Conservation (phyloP, 2,329 filamentous ascomycete species). For the Dothidotthia symphoricarpi region DNA sequence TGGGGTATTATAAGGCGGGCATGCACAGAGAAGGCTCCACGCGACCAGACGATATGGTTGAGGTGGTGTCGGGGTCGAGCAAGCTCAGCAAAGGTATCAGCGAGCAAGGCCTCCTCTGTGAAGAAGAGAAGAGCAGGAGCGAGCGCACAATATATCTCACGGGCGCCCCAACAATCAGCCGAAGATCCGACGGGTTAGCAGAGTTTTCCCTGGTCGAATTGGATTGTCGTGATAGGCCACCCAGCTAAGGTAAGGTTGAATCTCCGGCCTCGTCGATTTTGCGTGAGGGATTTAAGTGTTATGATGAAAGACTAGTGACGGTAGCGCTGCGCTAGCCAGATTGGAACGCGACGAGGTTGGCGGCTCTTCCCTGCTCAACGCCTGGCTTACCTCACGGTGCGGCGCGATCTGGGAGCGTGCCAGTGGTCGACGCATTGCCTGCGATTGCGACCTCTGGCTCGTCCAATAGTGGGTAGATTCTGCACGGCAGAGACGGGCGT, state of each 20-base stretch:
- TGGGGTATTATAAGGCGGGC: constrained; percentile 18
- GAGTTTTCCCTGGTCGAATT: too few relatives aligned
- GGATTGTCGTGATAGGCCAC: constrained; percentile 10
- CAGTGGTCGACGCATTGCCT: too few relatives aligned
- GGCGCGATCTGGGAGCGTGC: too few relatives aligned
- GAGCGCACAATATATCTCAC: constrained; percentile 26
- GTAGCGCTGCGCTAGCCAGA: too few relatives aligned
- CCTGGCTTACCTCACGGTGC: too few relatives aligned
- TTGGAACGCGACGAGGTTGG: too few relatives aligned
- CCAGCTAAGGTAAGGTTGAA: constrained; percentile 13
- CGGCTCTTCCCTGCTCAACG: too few relatives aligned
- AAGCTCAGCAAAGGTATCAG: constrained; percentile 28
- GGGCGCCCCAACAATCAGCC: constrained; percentile 25
- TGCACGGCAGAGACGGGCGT: constrained; percentile 1
- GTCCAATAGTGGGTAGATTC: too few relatives aligned
- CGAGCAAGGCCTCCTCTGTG: constrained; percentile 33
- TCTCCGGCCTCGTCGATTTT: constrained; percentile 4
- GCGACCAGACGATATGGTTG: constrained; percentile 18
- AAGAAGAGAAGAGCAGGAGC: constrained; percentile 16
- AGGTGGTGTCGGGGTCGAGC: constrained; percentile 23
- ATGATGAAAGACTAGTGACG: too few relatives aligned
- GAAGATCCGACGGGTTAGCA: constrained; percentile 3
- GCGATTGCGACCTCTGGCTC: too few relatives aligned
- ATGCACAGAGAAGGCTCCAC: constrained; percentile 31
- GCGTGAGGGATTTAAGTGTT: too few relatives aligned